Evolutionary conservation across 2,329 filamentous ascomycete genomes (phyloP).

Genomic region (Clonostachys chloroleuca): DNA sequence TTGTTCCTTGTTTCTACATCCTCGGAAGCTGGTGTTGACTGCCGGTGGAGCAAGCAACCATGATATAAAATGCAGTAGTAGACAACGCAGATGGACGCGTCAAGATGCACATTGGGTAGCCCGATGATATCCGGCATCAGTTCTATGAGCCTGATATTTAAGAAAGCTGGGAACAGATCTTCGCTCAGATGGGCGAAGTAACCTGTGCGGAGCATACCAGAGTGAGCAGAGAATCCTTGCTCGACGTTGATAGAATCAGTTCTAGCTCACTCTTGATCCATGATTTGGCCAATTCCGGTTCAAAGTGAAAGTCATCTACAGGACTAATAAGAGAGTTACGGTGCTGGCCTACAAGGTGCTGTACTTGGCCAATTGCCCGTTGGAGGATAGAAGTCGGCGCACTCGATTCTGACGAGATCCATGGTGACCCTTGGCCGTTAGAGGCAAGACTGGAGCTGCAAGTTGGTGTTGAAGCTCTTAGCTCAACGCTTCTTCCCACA

Average conservation of each 20-base stretch:
- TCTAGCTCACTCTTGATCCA: too few relatives aligned
- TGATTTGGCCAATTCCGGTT: conserved; percentile 15
- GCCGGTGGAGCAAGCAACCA: conserved; percentile 6
- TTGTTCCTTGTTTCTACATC: not conserved
- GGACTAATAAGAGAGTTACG: conserved; percentile 6
- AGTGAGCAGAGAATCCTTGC: too few relatives aligned
- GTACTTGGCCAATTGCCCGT: conserved; percentile 18
- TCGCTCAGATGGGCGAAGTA: conserved; percentile 18
- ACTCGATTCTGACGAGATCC: too few relatives aligned
- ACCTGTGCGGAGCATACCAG: conserved; percentile 5
- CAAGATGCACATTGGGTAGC: conserved; percentile 17
- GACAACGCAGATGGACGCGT: conserved; percentile 17
- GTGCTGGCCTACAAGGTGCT: conserved; percentile 14
- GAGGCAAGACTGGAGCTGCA: too few relatives aligned
- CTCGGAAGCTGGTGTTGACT: not conserved
- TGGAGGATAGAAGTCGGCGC: too few relatives aligned
- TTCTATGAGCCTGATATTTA: conserved; percentile 16
- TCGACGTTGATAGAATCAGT: too few relatives aligned
- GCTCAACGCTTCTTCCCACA: too few relatives aligned
- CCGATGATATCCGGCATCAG: conserved; percentile 18
- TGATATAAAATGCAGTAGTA: conserved; percentile 21
- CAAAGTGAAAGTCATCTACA: conserved; percentile 14
- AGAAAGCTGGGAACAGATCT: conserved; percentile 16
- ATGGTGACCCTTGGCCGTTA: too few relatives aligned
- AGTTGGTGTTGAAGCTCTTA: too few relatives aligned